Evolutionary conservation across 1,284 basidiomycete species (phyloP).

Genomic region (Sporisorium exsertum): DNA sequence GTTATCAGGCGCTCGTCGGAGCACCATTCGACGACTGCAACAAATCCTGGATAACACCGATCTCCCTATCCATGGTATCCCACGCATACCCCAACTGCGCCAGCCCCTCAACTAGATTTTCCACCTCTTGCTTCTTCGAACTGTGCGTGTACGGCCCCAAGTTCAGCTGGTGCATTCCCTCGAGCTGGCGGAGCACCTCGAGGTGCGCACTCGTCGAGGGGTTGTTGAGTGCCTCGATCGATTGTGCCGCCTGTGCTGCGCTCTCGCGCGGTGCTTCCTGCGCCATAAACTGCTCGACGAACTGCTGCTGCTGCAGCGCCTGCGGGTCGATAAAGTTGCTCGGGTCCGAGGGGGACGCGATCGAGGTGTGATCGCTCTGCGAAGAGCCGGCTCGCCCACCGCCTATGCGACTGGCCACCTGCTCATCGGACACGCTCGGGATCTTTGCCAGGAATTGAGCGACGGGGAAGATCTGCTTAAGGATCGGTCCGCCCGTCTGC

Average conservation of each 20-base stretch:
- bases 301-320: constrained; percentile 22
- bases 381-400: constrained; percentile 5
- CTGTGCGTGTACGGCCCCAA: constrained; percentile 58
- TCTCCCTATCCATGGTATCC: constrained; percentile 59
- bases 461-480: constrained; percentile 55
- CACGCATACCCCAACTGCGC: constrained; percentile 65
- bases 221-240: constrained; percentile 3
- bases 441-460: constrained; percentile 60
- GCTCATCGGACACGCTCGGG: constrained; percentile 42
- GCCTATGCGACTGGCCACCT: constrained; percentile 22
- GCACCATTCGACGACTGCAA: constrained; percentile 24
- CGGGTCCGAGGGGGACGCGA: constrained; percentile 8
- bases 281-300: constrained; percentile 14
- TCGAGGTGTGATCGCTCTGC: neutral
- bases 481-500: constrained; percentile 56
- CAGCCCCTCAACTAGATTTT: constrained; percentile 56
- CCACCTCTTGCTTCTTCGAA: constrained; percentile 60
- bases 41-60: constrained; percentile 56
- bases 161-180: constrained; percentile 40
- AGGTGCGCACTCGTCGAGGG: constrained; percentile 18
- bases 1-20: no score
- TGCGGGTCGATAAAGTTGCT: constrained; percentile 40
- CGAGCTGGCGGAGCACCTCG: constrained; percentile 37
- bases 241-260: neutral
- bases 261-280: constrained; percentile 20